A percentile compares a stretch with the other conserved stretches of the same genome.
Conservation (phyloP, 1,284 basidiomycete genomes). For the Wolfiporia cocos region DNA sequence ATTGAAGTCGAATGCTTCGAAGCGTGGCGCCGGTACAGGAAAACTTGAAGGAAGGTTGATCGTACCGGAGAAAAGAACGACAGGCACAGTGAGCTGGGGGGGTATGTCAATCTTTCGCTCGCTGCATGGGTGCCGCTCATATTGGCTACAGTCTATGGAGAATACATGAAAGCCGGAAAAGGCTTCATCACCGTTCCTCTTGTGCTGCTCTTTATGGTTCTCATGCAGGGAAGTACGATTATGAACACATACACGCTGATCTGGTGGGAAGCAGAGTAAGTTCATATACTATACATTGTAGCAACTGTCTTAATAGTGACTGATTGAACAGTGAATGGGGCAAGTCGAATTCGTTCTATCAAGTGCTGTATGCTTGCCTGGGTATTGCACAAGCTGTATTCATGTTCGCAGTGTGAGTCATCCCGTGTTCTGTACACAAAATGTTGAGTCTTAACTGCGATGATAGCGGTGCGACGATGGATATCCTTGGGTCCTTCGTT, state of each 20-base stretch:
- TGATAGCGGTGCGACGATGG: conserved; percentile 47
- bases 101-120: conserved; percentile 29
- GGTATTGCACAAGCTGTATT: conserved; percentile 56
- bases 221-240: conserved; percentile 62
- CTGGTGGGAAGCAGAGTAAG: conserved; percentile 68
- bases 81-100: conserved; percentile 52
- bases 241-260: conserved; percentile 57
- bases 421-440: conserved; percentile 2
- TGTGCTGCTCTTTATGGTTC: conserved; percentile 44
- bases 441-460: conserved; percentile 8
- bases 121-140: too few relatives aligned
- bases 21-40: conserved; percentile 49
- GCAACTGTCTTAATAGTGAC: not conserved
- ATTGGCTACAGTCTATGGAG: conserved; percentile 67
- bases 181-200: conserved; percentile 52
- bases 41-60: conserved; percentile 62
- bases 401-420: conserved; percentile 51
- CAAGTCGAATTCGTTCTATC: conserved; percentile 55
- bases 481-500: conserved; percentile 50
- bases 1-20: conserved; percentile 30
- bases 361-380: conserved; percentile 65
- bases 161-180: conserved; percentile 62
- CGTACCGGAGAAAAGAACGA: conserved; percentile 57
- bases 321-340: conserved; percentile 35
- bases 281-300: not conserved